phyloP scores from a whole-genome alignment of 208 protist genomes.

The Trypanosoma mega region DNA sequence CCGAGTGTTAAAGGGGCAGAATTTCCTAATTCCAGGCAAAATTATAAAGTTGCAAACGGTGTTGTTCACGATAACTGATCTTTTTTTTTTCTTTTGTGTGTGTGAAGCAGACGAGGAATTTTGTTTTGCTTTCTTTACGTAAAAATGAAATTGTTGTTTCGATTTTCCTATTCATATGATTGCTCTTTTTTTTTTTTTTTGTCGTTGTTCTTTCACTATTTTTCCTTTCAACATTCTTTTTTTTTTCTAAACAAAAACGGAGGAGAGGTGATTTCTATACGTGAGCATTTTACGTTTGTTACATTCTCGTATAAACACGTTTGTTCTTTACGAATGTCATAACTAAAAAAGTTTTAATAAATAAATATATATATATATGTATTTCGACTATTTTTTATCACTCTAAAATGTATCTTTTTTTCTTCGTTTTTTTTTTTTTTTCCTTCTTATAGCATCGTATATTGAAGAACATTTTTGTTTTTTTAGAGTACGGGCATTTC shows the following conservation, averaged over 20 bases:
- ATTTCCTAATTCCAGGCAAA: not conserved
- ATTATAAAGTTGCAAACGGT: not conserved
- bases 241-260: not conserved
- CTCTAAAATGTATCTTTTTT: too few relatives aligned
- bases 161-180: slow-evolving; percentile 7
- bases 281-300: too few relatives aligned
- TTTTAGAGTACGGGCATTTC: too few relatives aligned
- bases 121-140: not conserved
- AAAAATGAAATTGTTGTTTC: not conserved
- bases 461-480: not conserved
- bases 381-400: too few relatives aligned
- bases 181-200: slow-evolving; percentile 20
- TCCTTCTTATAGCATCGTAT: slow-evolving; percentile 3
- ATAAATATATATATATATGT: too few relatives aligned
- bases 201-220: slow-evolving; percentile 3
- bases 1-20: not conserved
- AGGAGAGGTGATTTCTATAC: not conserved
- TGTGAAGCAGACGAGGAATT: not conserved
- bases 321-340: too few relatives aligned
- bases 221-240: slow-evolving; percentile 5
- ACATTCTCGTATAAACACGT: too few relatives aligned
- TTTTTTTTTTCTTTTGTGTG: too few relatives aligned
- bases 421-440: slow-evolving; percentile 26
- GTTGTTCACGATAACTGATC: not conserved
- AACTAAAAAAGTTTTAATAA: too few relatives aligned